phyloP scores from a whole-genome alignment of 148 eudicot genomes.

The Nepenthes gracilis region DNA sequence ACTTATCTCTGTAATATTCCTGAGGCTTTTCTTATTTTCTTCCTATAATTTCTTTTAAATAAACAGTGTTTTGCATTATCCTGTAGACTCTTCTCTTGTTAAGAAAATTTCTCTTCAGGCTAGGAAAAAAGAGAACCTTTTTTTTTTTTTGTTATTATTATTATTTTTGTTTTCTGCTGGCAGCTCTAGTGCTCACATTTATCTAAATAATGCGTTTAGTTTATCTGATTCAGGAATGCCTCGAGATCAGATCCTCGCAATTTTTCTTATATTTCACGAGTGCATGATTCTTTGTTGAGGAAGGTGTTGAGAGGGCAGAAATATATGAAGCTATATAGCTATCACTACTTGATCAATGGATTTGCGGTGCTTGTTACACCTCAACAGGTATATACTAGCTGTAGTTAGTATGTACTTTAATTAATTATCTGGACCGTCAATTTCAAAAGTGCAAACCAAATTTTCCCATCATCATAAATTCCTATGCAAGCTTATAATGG shows the following conservation, averaged over 20 bases:
- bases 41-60: neutral
- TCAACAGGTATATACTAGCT: conserved; percentile 43
- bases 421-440: no score
- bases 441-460: no score
- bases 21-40: neutral
- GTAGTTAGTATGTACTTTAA: neutral
- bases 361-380: conserved; percentile 87
- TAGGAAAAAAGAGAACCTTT: no score
- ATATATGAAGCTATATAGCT: conserved; percentile 85
- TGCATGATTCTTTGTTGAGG: conserved; percentile 80
- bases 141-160: no score
- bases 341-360: conserved; percentile 95
- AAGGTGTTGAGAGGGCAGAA: conserved; percentile 65
- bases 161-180: no score
- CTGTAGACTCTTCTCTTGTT: conserved; percentile 4
- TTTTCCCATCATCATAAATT: no score
- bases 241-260: conserved; percentile 31
- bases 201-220: neutral
- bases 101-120: neutral
- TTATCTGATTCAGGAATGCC: conserved; percentile 33
- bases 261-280: conserved; percentile 33
- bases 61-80: no score
- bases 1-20: neutral
- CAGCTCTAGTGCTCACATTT: no score
- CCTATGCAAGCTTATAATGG: no score